Evolutionary conservation across 2,329 filamentous ascomycete species (phyloP), one percentile per base, ranked within the genome.

Genomic region (Monilinia fructicola): DNA sequence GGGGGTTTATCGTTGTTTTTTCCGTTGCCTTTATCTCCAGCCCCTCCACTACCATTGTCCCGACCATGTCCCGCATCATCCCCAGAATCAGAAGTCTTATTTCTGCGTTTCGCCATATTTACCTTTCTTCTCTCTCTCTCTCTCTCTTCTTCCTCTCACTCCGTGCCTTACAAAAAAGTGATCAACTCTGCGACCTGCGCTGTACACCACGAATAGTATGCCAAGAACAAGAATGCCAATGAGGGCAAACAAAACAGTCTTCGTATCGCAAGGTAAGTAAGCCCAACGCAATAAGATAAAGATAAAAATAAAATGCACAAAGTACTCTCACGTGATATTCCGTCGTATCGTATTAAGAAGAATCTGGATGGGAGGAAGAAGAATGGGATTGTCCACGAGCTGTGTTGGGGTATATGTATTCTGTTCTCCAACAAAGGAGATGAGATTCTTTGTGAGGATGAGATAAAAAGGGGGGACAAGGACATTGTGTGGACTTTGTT

Each of bases 321-420:
- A 18, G 16, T 18, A 38, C 21, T 50, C 48, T 31, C 56, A 48
- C 11, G 28, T 35, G 56, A 23, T 60, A 1, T 59, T 46, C 18
- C 40, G 31, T 35, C 31, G 31, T 12, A 11, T 35, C 21, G 56
- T 23, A 1, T 9, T 60, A 59, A 46, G 6, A 59, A 46, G 21
- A 60, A 14, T 38, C 11, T 50, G 44, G 7, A 44, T 50, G 44
- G 26, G 28, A n/a, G n/a, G 52, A 12, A 38, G 31, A 60, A 60
- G 56, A 60, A 60, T 50, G 9, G 44, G 21, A 60, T 60, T 60
- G 56, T 60, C 23, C 21, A 26, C 4, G 7, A 50, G 16, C 44
- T 50, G 56, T 38, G 44, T 23, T 18, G 21, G 21, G 21, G 14
- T 60, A 60, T 60, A 50, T 60, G 56, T 60, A 60, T 18, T 52